Conservation (phyloP, 176 grass and related monocot genomes). For the Eleusine coracana region DNA sequence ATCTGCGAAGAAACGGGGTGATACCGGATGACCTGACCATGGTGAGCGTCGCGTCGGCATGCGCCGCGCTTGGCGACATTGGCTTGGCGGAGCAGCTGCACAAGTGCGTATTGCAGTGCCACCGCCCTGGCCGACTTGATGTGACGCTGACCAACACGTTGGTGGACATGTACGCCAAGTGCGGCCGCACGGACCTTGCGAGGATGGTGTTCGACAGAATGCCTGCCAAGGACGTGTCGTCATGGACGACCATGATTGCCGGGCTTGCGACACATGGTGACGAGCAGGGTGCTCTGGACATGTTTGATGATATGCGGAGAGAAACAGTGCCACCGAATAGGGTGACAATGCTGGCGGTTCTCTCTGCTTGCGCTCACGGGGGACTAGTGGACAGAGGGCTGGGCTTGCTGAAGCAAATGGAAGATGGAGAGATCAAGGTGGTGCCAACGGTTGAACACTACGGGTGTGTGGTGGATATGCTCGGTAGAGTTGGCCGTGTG, state of each 20-base stretch:
- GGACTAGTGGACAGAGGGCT: slow-evolving; percentile 39
- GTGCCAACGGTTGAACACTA: slow-evolving; percentile 43
- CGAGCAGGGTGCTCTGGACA: slow-evolving; percentile 32
- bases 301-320: slow-evolving; percentile 47
- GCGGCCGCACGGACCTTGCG: slow-evolving; percentile 43
- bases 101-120: slow-evolving; percentile 46
- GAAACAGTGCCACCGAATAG: slow-evolving; percentile 42
- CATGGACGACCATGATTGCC: slow-evolving; percentile 59
- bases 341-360: slow-evolving; percentile 41
- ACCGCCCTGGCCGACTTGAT: slow-evolving; percentile 29
- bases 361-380: slow-evolving; percentile 47
- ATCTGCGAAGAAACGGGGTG: slow-evolving; percentile 28
- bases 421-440: slow-evolving; percentile 40
- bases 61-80: slow-evolving; percentile 38
- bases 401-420: slow-evolving; percentile 48
- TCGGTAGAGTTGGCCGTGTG: slow-evolving; percentile 48
- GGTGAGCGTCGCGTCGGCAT: slow-evolving; percentile 45
- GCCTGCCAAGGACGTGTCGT: slow-evolving; percentile 28
- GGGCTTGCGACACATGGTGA: slow-evolving; percentile 42
- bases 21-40: slow-evolving; percentile 48
- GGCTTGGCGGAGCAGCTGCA: slow-evolving; percentile 45
- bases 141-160: slow-evolving; percentile 44
- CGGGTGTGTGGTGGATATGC: slow-evolving; percentile 52
- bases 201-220: slow-evolving; percentile 42
- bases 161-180: slow-evolving; percentile 54